Percentiles rank a stretch among this genome's conserved stretches.
phyloP scores from a whole-genome alignment of 352 stramenopile species.

The Pythium diclinum region DNA sequence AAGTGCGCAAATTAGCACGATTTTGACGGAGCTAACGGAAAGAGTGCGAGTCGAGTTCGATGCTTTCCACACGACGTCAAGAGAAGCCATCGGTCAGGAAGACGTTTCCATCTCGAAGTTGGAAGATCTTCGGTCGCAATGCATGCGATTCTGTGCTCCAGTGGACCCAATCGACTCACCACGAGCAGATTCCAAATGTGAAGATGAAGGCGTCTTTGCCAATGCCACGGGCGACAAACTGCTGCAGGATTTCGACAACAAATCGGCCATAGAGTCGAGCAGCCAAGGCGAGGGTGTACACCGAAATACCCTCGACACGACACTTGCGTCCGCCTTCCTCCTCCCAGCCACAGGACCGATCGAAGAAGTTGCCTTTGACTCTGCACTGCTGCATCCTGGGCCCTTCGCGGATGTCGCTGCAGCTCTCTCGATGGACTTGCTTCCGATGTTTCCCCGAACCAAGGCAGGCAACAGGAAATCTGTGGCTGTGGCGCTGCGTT shows the following conservation, averaged over 20 bases:
- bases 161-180: neutral
- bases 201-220: neutral
- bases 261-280: neutral
- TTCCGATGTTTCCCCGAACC: slow-evolving; percentile 6
- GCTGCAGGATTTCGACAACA: neutral
- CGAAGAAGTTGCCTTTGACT: slow-evolving; percentile 18
- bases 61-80: neutral
- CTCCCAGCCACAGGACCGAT: neutral
- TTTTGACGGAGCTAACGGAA: neutral
- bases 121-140: neutral
- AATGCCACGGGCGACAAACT: neutral
- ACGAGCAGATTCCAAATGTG: neutral
- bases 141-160: neutral
- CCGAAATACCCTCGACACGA: neutral
- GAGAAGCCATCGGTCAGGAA: neutral
- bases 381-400: neutral
- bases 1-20: neutral
- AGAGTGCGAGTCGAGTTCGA: neutral
- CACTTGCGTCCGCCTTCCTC: neutral
- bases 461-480: neutral
- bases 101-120: neutral
- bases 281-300: neutral
- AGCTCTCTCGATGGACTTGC: slow-evolving; percentile 1
- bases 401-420: neutral
- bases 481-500: neutral